Evolutionary conservation across 345 rosid species (phyloP), one percentile per base, ranked within the genome.

Genomic region (Turnera subulata): DNA sequence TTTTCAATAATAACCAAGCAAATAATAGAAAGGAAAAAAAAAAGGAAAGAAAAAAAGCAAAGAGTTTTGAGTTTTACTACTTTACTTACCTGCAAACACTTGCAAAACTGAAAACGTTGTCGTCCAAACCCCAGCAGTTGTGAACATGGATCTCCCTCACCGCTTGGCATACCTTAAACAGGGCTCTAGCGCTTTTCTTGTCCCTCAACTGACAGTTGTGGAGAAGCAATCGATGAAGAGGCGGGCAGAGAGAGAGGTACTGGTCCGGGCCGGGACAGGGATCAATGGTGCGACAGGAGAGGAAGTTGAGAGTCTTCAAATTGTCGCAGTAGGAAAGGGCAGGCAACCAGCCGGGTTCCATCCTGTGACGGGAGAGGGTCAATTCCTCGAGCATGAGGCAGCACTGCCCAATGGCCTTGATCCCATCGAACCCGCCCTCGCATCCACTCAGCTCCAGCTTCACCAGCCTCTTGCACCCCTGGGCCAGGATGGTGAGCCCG

Each of bases 371-470:
- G 63, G 69, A 78, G 61, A 94, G 62, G 17, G 86, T 70, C 65
- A 94, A 69, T 57, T 90, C 97, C 77, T 94, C 99, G 1, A 90
- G 83, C 99, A 94, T 88, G 51, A 81, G 94, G 58, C 99, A 94
- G 62, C 97, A 90, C 66, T 84, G 85, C 2, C 96, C 99, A 17
- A 94, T 81, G 5, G 96, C 97, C 65, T 86, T 94, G 35, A 90
- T 75, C 80, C 99, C 99, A 50, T 85, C 95, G 26, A 84, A 90
- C 35, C 97, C 88, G 63, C 99, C 99, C 65, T 81, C 85, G 29
- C 99, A 90, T 48, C 97, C 88, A 54, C 68, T 68, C 11, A 90
- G 84, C 79, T 94, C 96, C 46, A 94, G 89, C 90, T 81, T 90
- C 70, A 90, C 93, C 43, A 94, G 60, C 59, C 95, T 82, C 79